phyloP scores from a whole-genome alignment of 257 asterid genomes.

The Schizonepeta tenuifolia region DNA sequence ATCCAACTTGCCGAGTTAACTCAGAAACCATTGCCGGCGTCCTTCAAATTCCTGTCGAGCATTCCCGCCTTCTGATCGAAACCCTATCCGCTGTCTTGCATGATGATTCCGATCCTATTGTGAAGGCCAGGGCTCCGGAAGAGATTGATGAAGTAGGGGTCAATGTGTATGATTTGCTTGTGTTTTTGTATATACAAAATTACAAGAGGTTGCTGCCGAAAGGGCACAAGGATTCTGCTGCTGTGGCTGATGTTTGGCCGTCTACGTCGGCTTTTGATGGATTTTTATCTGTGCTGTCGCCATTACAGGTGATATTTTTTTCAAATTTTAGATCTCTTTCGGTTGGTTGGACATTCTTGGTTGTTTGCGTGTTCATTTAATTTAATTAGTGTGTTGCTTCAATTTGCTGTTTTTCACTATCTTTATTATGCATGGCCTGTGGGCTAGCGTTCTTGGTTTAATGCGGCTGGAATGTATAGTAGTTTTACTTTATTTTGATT shows the following conservation, averaged over 20 bases:
- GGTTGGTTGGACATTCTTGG: slow-evolving; percentile 9
- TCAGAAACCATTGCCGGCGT: slow-evolving; percentile 47
- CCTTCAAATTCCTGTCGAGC: slow-evolving; percentile 71
- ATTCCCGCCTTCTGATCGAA: slow-evolving; percentile 75
- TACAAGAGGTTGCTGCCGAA: slow-evolving; percentile 91
- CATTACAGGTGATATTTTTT: slow-evolving; percentile 66
- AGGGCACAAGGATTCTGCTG: slow-evolving; percentile 92
- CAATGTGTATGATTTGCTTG: slow-evolving; percentile 79
- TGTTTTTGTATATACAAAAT: slow-evolving; percentile 75
- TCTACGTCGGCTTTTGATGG: slow-evolving; percentile 96
- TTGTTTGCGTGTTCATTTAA: neutral
- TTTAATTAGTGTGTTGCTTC: neutral
- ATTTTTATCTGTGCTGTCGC: slow-evolving; percentile 81
- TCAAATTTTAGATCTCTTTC: neutral
- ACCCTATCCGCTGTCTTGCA: slow-evolving; percentile 68
- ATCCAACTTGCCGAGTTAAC: slow-evolving; percentile 48
- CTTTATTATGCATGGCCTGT: neutral
- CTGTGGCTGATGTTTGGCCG: slow-evolving; percentile 98
- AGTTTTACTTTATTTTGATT: slow-evolving; percentile 12
- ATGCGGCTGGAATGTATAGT: slow-evolving; percentile 20
- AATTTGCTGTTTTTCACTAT: neutral
- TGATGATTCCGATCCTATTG: slow-evolving; percentile 68
- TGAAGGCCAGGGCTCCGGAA: slow-evolving; percentile 50
- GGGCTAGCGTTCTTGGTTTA: neutral
- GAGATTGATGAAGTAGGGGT: slow-evolving; percentile 69